Evolutionary conservation across 2,329 filamentous ascomycete species (phyloP), one percentile per base, ranked within the genome.

Genomic region (Beauveria rudraprayagi): DNA sequence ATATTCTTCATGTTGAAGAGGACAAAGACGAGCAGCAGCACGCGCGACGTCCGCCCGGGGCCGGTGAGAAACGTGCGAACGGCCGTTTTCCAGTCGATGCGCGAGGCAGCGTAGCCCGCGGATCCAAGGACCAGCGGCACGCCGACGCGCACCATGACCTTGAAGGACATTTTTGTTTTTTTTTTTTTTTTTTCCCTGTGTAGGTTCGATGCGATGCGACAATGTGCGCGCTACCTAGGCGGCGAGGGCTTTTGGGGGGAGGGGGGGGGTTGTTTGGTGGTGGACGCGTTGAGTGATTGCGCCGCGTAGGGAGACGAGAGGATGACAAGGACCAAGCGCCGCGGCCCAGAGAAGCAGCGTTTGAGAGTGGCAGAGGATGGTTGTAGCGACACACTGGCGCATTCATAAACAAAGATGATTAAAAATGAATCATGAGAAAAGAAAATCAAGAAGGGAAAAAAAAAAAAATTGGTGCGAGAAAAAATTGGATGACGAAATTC

Each of bases 1-100:
- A 92, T 69, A 63, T 82, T 89, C 79, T 93, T 93, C 75, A 87
- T 78, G 72, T 92, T 93, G 48, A 83, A 67, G 8, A 87, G 53
- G 14, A 83, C 77, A 61, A 89, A 82, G 14, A 83, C 56, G 16
- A 87, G 67, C 62, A 83, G 71, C 61, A 82, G 57, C 61, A 85
- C 76, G 5, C 83, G 78, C 64, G 77, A 81, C 6, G 75, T 78
- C 57, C 80, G 75, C 3, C 82, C 83, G 0, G 82, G 81, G 0
- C 82, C 83, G 0, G 79, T 83, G 62, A 81, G 71, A 68, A 84
- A 84, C 30, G 72, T 65, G 57, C 70, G 68, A 11, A 78, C 62
- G 24, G 75, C 63, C 2, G 64, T 64, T 17, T 66, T 65, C 72
- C 78, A 79, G 66, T 82, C 72, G 62, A 78, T 67, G 61, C 76